Percentiles rank a stretch among this genome's conserved stretches.
phyloP scores from a whole-genome alignment of 371 early-diverging fungal genomes.

The Mucor mucedo region DNA sequence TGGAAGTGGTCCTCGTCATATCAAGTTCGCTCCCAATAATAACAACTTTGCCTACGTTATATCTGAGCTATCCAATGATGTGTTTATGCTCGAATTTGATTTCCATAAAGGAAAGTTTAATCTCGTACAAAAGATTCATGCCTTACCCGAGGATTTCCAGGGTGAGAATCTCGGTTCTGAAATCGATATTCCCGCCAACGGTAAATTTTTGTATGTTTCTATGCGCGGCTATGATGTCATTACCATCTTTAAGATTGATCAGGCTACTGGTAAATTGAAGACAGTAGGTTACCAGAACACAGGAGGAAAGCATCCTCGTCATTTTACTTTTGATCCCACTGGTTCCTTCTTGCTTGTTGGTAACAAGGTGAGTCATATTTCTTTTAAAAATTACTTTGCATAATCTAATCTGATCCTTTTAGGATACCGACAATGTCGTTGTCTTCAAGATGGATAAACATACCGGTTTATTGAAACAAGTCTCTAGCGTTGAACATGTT shows the following conservation, averaged over 20 bases:
- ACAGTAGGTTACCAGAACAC: conserved; percentile 34
- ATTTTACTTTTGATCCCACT: conserved; percentile 49
- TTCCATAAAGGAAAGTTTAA: conserved; percentile 35
- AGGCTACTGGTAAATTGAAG: conserved; percentile 39
- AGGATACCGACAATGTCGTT: conserved; percentile 45
- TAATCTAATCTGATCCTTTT: conserved; percentile 5
- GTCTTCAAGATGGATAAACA: conserved; percentile 41
- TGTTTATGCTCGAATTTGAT: conserved; percentile 44
- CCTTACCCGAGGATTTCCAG: conserved; percentile 36
- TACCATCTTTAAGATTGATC: conserved; percentile 38
- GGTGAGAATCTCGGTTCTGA: conserved; percentile 41
- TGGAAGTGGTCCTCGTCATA: conserved; percentile 54
- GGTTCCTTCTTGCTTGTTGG: conserved; percentile 45
- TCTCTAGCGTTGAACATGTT: conserved; percentile 34
- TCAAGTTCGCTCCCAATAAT: conserved; percentile 40
- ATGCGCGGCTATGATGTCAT: conserved; percentile 49
- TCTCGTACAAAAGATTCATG: conserved; percentile 37
- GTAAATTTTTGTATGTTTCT: conserved; percentile 44
- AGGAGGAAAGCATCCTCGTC: conserved; percentile 49
- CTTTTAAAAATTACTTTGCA: not conserved
- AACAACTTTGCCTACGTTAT: conserved; percentile 41
- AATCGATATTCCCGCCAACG: conserved; percentile 45
- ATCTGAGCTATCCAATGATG: conserved; percentile 40
- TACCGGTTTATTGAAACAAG: conserved; percentile 34
- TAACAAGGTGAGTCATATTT: conserved; percentile 36